phyloP scores from a whole-genome alignment of 345 rosid species.

The Eutrema japonicum region DNA sequence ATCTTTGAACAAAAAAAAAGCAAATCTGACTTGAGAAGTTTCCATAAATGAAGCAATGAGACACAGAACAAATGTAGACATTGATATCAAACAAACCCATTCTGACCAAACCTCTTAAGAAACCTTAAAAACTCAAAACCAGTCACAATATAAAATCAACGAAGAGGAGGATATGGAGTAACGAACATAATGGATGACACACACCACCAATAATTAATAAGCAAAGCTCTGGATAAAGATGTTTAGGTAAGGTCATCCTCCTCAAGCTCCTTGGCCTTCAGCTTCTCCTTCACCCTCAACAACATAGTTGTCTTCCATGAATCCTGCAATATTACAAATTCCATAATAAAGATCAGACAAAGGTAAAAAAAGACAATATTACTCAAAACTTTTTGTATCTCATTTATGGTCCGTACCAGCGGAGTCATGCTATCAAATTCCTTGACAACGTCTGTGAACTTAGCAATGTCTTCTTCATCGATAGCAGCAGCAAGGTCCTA shows the following conservation, averaged over 20 bases:
- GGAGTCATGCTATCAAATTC: constrained; percentile 99
- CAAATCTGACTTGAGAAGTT: constrained; percentile 24
- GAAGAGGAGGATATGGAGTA: constrained; percentile 33
- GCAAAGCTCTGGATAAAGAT: constrained; percentile 18
- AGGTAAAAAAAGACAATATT: background rate
- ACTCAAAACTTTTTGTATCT: background rate
- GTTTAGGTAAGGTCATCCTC: constrained; percentile 96
- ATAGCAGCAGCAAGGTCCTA: constrained; percentile 85
- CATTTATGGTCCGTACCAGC: constrained; percentile 55
- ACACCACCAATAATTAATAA: constrained; percentile 15
- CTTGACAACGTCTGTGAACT: constrained; percentile 89
- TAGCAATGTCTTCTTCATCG: constrained; percentile 93
- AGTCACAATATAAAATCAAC: constrained; percentile 37
- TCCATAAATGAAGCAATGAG: constrained; percentile 21
- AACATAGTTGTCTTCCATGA: constrained; percentile 96
- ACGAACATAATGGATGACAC: constrained; percentile 21
- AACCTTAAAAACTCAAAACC: constrained; percentile 35
- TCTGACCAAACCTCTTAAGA: constrained; percentile 35
- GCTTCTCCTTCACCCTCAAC: constrained; percentile 95
- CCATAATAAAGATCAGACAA: constrained; percentile 18
- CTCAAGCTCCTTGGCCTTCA: constrained; percentile 91
- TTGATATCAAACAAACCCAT: constrained; percentile 30
- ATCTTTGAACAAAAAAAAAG: background rate
- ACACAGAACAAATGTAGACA: constrained; percentile 24
- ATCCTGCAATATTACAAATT: constrained; percentile 55